Base-by-base conservation (phyloP, 1,139 yeast genomes). In the Taiozyma sp. region DNA sequence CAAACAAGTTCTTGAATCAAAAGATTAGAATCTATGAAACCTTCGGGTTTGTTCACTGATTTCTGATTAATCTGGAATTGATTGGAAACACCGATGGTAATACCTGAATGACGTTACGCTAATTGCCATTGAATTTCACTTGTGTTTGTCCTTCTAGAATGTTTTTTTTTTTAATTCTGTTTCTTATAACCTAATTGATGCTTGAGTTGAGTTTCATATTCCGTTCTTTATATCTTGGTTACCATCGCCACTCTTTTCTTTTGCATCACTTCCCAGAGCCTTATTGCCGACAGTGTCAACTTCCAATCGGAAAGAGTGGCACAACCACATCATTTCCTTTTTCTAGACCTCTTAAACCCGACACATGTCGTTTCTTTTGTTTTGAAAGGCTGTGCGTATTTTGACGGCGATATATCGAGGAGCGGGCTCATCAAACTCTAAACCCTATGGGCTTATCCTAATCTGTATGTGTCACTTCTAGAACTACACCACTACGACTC, bases 1-100 rank as follows among this genome's bases (percentile, higher is more conserved):
- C 45, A 90, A 91, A 69, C 92, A 87, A 70, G 97, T 92, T 27
- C 49, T 62, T 45, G 66, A 58, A 32, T 47, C 63, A 8, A 60
- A 62, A 46, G 66, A 62, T 50, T 62, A 48, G 46, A 29, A 5
- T 16, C 19, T 19, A 36, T n/a, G 22, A 3, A 5, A 7, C 39
- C 19, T 16, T 16, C 22, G 4, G 2, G 10, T 9, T 28, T 28
- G 30, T 10, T 28, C 30, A 24, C 27, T 24, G 27, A 24, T 24
- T 16, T 7, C 39, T 16, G 39, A 36, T 9, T 16, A 23, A 6
- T 36, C 39, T 8, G 22, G 23, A 16, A 36, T 36, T n/a, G n/a
- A n/a, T n/a, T n/a, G n/a, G n/a, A n/a, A n/a, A n/a, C 19, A 14
- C 13, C 38, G 30, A 28, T n/a, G n/a, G 19, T 34, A 34, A 14